Base-by-base conservation (phyloP, 352 stramenopile species). In the Pythium folliculosum region DNA sequence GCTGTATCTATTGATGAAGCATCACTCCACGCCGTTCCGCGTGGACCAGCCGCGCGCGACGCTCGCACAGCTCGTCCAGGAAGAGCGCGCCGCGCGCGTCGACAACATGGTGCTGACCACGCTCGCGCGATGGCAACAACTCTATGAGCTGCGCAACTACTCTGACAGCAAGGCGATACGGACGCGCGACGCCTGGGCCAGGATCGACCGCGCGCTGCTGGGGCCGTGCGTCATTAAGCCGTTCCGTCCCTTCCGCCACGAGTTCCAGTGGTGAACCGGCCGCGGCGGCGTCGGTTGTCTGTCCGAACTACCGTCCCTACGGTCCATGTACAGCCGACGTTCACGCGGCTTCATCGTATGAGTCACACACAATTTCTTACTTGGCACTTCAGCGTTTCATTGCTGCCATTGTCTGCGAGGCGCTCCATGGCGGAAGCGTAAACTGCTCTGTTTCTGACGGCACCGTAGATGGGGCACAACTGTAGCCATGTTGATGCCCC, bases 211-310 rank as follows among this genome's bases (percentile, higher is more conserved):
- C 14, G 43, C 49, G 9, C 9, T 64, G 7, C 54, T 69, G 3
- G 63, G 63, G 6, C 14, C 63, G 3, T 23, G 54, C 54, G 25
- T 48, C 22, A 45, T 45, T 32, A 63, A 69, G 25, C 63, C 54
- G 5, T 69, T 60, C 25, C 54, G 49, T 14, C 63, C 63, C 14
- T 59, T 64, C 16, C 35, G 13, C 32, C 48, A 64, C 23, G n/a
- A 49, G 13, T 69, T 69, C 47, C 12, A 69, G 27, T 68, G 61
- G 61, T 63, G 37, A 48, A n/a, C n/a, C n/a, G n/a, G n/a, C n/a
- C n/a, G n/a, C n/a, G n/a, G n/a, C n/a, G n/a, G n/a, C n/a, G n/a
- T n/a, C n/a, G n/a, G n/a, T n/a, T n/a, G n/a, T n/a, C n/a, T n/a
- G n/a, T n/a, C n/a, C n/a, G n/a, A n/a, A n/a, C n/a, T n/a, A n/a